phyloP scores from a whole-genome alignment of 352 stramenopile species.

The Phytophthora pisi region DNA sequence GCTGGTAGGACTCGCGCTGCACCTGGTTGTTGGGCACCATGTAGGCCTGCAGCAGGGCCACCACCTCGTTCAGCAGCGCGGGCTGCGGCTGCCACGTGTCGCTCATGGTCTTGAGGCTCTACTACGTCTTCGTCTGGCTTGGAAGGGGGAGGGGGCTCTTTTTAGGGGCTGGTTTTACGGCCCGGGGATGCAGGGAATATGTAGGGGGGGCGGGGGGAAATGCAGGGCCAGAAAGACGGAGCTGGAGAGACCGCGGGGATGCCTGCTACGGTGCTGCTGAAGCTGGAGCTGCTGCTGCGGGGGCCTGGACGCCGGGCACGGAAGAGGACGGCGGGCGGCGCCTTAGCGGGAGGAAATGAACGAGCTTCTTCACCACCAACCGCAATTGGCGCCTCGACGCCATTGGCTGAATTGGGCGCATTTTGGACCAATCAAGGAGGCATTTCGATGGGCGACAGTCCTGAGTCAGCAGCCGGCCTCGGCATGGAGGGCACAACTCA shows the following conservation, averaged over 20 bases:
- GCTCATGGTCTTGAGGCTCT: constrained; percentile 24
- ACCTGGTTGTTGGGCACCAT: constrained; percentile 87
- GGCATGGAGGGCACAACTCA: neutral
- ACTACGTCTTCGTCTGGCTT: neutral
- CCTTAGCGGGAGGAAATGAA: neutral
- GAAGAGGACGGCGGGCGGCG: neutral
- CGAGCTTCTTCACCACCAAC: neutral
- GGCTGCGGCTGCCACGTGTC: constrained; percentile 80
- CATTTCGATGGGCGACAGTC: neutral
- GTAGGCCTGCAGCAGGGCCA: constrained; percentile 79
- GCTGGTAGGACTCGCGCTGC: constrained; percentile 82
- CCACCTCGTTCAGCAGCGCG: constrained; percentile 75
- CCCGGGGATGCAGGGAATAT: too few species aligned
- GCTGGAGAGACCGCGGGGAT: neutral
- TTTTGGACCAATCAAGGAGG: neutral
- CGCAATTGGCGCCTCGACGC: neutral
- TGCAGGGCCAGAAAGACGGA: too few species aligned
- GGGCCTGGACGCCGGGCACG: neutral
- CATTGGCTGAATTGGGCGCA: neutral
- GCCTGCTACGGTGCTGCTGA: neutral
- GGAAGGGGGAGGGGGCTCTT: neutral
- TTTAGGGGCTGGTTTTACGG: neutral
- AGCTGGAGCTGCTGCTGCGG: neutral
- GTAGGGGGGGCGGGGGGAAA: too few species aligned
- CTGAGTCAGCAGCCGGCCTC: neutral